Percentiles rank a stretch among this genome's conserved stretches.
Evolutionary conservation across 805 yeast genomes (phyloP).

Genomic region (Metschnikowia gruessii): DNA sequence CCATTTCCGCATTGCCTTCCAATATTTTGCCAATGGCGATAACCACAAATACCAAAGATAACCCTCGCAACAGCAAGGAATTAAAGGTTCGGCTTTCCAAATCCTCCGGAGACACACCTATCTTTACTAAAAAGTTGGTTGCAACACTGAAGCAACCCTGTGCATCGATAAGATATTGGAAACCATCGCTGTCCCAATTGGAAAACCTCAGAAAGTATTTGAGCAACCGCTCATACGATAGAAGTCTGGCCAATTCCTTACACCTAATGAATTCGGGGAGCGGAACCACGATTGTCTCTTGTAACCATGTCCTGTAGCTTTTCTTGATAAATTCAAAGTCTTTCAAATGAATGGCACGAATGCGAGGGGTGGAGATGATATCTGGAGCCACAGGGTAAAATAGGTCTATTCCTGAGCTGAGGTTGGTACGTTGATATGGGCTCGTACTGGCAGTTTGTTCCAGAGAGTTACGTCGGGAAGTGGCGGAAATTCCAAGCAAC

Average conservation of each 20-base stretch:
- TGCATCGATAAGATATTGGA: slow-evolving; percentile 14
- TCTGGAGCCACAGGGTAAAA: slow-evolving; percentile 13
- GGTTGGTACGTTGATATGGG: background rate
- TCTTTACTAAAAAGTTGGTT: slow-evolving; percentile 7
- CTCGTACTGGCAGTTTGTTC: background rate
- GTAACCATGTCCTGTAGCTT: slow-evolving; percentile 9
- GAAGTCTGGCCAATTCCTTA: slow-evolving; percentile 3
- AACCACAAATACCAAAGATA: slow-evolving; percentile 9
- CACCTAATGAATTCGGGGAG: slow-evolving; percentile 1
- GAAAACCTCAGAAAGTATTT: slow-evolving; percentile 11
- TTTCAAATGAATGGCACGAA: slow-evolving; percentile 8
- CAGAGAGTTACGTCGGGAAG: background rate
- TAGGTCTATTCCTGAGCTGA: slow-evolving; percentile 3
- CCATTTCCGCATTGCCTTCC: slow-evolving; percentile 7
- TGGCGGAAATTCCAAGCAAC: background rate
- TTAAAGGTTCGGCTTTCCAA: slow-evolving; percentile 7
- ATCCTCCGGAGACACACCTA: slow-evolving; percentile 2
- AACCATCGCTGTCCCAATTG: slow-evolving; percentile 10
- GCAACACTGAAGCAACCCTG: slow-evolving; percentile 16
- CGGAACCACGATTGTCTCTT: slow-evolving; percentile 5
- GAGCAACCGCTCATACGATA: slow-evolving; percentile 7
- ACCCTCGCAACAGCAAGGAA: slow-evolving; percentile 9
- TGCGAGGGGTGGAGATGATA: slow-evolving; percentile 8
- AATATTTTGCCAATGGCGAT: slow-evolving; percentile 10
- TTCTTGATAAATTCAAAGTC: slow-evolving; percentile 10